Evolutionary conservation across 2,329 filamentous ascomycete genomes (phyloP), one percentile per base, ranked within the genome.

Genomic region (Sordariomycetes sp.): DNA sequence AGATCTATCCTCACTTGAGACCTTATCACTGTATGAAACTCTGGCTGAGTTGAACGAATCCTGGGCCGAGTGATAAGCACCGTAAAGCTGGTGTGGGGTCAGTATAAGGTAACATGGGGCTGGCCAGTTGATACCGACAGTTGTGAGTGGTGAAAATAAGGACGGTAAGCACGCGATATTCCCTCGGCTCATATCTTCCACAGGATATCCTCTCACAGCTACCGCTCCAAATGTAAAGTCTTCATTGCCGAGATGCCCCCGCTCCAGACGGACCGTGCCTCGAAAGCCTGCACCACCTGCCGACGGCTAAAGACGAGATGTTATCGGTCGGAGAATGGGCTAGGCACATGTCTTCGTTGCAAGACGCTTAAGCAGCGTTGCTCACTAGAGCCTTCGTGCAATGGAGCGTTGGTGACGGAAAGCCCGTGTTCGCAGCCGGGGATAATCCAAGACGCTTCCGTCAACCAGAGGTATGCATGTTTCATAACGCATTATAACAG

Each of bases 231-330:
- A 17, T 15, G 17, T n/a, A 7, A 45, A 45, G 15, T 17, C n/a
- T 6, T 7, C 17, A 6, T n/a, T 2, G 7, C 45, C 20, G 8
- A 53, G 15, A 66, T 66, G 64, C 63, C 65, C 24, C 61, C 64
- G 10, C 20, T 62, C 17, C 53, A 63, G 25, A 39, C 57, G 1
- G 64, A 59, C 10, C 61, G 65, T 56, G 65, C 64, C 10, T 65
- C 65, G 1, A 64, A 62, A 52, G 65, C 65, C 6, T 66, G 65
- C 52, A 60, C 61, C 36, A 56, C 62, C 1, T 66, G 65, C 20
- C 65, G 62, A 42, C 62, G 60, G 25, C 57, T 63, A 52, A 66
- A 66, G 55, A 65, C 65, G 15, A 59, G 65, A 10, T 66, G 65
- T 45, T 66, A 66, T 20, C 57, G 60, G 1, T 62, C 61, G 0